Base-by-base conservation (phyloP, 1,284 basidiomycete genomes). In the Leccinum pachyderme region DNA sequence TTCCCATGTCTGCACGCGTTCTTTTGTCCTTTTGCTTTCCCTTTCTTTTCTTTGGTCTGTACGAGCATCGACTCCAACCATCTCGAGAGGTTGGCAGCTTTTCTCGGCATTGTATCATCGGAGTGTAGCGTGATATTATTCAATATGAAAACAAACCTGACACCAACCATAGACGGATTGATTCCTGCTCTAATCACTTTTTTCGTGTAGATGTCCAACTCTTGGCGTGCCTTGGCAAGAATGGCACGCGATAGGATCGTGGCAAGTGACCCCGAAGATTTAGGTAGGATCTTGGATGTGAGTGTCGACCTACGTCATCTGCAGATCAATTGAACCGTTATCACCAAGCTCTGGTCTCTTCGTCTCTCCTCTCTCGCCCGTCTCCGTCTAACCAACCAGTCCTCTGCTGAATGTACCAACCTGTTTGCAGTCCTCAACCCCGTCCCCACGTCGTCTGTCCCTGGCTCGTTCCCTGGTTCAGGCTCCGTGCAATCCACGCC, bases 191-290 rank as follows among this genome's bases (percentile, higher is more conserved):
- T 66, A 7, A 66, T 50, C 1, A 28, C 11, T 50, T 5, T 18
- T 48, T 56, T 53, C 27, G 58, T 22, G 15, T 72, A 92, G 90
- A 89, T 89, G 83, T 83, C 86, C 39, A 91, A 91, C 60, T 90
- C 86, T 62, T 93, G 89, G 90, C 79, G 90, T 48, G 83, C 89
- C 0, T 67, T 91, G 48, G 90, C 90, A 22, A 79, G 76, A 55
- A 89, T 90, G 83, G 87, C 89, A 27, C 79, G 86, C 63, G 90
- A 92, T 65, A 77, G 82, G 37, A 81, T 92, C 50, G 81, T 91
- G 12, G 75, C 78, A 25, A 75, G 86, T 28, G 79, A 87, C 57
- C 84, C 89, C 0, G 81, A 84, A 56, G 84, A 89, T 52, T 64
- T 89, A 33, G 66, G 72, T 22, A 75, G 81, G 55, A 80, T 92